Evolutionary conservation across 352 stramenopile species (phyloP), one percentile per base, ranked within the genome.

Genomic region (Pythium rishiriense): DNA sequence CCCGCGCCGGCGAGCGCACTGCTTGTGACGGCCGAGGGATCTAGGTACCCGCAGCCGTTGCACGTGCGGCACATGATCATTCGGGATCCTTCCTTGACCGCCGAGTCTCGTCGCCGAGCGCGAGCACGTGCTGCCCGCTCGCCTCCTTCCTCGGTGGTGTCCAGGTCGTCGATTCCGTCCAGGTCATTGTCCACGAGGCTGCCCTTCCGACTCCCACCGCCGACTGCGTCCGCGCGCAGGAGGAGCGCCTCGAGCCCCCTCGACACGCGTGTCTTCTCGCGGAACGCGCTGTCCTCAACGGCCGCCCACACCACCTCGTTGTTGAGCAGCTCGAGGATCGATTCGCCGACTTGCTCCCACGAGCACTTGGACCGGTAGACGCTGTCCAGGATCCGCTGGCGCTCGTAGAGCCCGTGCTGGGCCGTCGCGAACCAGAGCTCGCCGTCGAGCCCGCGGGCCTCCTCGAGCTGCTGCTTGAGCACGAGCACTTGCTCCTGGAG

Each of bases 221-320:
- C 47, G 66, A 46, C 8, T 2, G 58, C 64, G 52, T 85, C 76
- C 28, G 83, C 41, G 21, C 81, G 68, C 1, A 64, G 25, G 1
- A 90, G 25, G 1, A 84, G n/a, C 24, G 79, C 77, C 52, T 87
- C 79, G 6, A 90, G 47, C 0, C 81, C 79, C 46, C 72, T 62
- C 11, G 75, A 72, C 17, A 70, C 61, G 4, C 81, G 75, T 1
- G 41, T 59, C 31, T 85, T 85, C 31, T 78, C 68, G 19, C 69
- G 62, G 9, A 66, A 67, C 37, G 77, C 75, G 31, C 75, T 81
- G 42, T 74, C 50, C 58, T 86, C 73, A 3, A 88, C 79, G 1
- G 75, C 79, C 22, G 76, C 58, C 81, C 81, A 90, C 3, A 90
- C 60, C 42, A 83, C 57, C 25, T 90, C 79, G 49, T 85, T 88